Evolutionary conservation across 805 yeast genomes (phyloP), one percentile per base, ranked within the genome.

Genomic region (Monosporozyma yasuniensis): DNA sequence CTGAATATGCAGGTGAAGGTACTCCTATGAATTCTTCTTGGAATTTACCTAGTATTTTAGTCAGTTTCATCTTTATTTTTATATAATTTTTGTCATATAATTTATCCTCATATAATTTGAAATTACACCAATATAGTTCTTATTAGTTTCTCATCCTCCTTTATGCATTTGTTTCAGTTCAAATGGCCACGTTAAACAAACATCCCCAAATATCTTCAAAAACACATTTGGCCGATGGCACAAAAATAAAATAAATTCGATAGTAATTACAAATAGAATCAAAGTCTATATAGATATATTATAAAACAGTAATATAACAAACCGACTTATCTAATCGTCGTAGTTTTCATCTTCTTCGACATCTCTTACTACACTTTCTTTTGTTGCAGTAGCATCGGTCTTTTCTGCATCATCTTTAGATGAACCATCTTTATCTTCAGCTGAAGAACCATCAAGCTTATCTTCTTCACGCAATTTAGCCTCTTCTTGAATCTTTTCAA

Each of bases 301-400:
- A 23, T 28, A 30, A 3, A 30, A 7, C n/a, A n/a, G n/a, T 18
- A 9, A 2, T 18, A 35, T 35, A 35, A 35, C 19, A 35, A 3
- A 8, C 4, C 8, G 22, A 18, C 18, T 16, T 22, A 28, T 18
- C 14, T 47, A 75, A 46, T 69, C 73, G 54, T 75, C 79, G 56
- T 73, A 73, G 52, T 73, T 68, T 47, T 70, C 72, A 50, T 73
- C 77, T 51, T 72, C 76, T 47, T 71, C 75, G 21, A 73, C 68
- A 50, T 68, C 63, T 48, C 77, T 63, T 37, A 65, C 67, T 14
- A 61, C 66, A 41, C 56, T 56, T 42, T 64, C 46, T 54, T 57
- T 18, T 49, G 44, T 21, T 32, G 46, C 28, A 19, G 42, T 10
- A 34, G 46, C 38, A 19, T 41, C 46, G 8, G 21, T 34, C n/a